Evolutionary conservation across 805 yeast species (phyloP).

Genomic region (Metschnikowia kunwiensis): DNA sequence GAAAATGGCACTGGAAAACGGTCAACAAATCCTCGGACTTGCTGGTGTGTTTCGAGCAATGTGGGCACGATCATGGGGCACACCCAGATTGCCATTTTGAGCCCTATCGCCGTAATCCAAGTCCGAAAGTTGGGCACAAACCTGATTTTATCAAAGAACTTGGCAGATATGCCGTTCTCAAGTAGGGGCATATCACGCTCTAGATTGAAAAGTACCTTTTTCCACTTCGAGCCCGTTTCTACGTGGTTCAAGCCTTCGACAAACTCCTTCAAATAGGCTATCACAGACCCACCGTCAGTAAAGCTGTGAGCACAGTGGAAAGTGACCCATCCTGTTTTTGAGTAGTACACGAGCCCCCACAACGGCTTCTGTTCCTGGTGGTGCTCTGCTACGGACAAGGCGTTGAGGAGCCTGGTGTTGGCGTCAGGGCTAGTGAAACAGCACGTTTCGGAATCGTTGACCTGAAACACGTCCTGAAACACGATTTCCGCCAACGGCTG

Average conservation of each 20-base stretch:
- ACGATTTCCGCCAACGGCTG: conserved; percentile 8
- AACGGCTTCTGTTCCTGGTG: conserved; percentile 1
- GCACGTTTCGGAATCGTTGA: neutral
- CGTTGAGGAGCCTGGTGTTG: neutral
- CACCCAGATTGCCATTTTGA: conserved; percentile 3
- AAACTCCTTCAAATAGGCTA: conserved; percentile 11
- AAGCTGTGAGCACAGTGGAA: conserved; percentile 8
- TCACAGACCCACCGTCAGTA: conserved; percentile 13
- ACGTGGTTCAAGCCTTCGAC: conserved; percentile 9
- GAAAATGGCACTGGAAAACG: conserved; percentile 7
- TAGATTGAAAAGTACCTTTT: conserved; percentile 3
- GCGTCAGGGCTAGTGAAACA: conserved; percentile 1
- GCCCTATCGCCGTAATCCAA: conserved; percentile 1
- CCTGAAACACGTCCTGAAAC: conserved; percentile 8
- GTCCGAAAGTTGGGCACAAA: conserved; percentile 6
- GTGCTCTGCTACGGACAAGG: conserved; percentile 4
- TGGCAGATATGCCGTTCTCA: conserved; percentile 7
- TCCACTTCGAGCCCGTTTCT: neutral
- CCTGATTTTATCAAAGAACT: conserved; percentile 1
- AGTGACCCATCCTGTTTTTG: conserved; percentile 11
- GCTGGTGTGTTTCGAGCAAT: conserved; percentile 11
- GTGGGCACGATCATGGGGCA: conserved; percentile 10
- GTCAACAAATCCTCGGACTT: conserved; percentile 8
- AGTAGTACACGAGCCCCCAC: conserved; percentile 10
- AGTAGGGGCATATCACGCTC: conserved; percentile 9